Base-by-base conservation (phyloP, 2,329 filamentous ascomycete species). In the Cordyceps farinosa region DNA sequence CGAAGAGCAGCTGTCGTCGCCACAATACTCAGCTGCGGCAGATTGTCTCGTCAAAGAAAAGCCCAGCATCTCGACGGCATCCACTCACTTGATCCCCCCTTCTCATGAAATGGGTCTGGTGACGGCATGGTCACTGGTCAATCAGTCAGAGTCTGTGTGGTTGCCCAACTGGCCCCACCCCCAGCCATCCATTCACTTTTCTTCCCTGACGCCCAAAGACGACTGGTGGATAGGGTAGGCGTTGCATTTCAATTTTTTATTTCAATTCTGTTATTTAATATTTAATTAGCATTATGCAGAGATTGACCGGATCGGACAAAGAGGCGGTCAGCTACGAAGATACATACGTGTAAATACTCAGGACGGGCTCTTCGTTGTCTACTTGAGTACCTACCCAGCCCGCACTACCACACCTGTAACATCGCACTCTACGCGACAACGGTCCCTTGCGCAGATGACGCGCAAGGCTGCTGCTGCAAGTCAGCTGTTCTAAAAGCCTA, bases 131-230 rank as follows among this genome's bases (percentile, higher is more conserved):
- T 4, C 38, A 63, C 45, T 63, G 50, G 58, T 47, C 58, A 61
- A 27, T 53, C 58, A 60, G 48, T 59, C 56, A 50, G 34, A n/a
- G 40, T 47, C 48, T 48, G 59, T 44, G 53, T 63, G 61, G 61
- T 63, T 57, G 61, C 61, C 61, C 61, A 58, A 63, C 53, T n/a
- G 36, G 36, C 61, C 29, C 61, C 61, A 63, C 61, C 61, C 61
- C 60, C 60, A 63, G 61, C 61, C 61, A 63, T 57, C 61, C 61
- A 63, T 63, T 57, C 44, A 27, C 40, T 52, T 63, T 52, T 45
- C 8, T 36, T 51, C 36, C 36, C 36, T 44, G 47, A 15, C 36
- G 56, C 56, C 56, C 47, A 51, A 58, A 50, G 36, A 17, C 30
- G 34, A 54, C 58, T 52, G 57, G 47, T 60, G 57, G 57, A 61